A percentile compares a stretch with the other conserved stretches of the same genome.
These are phyloP conservation scores for Komagataella kurtzmanii DNA, from an alignment of 805 yeast genomes.

Conservation along the genomic window DNA sequence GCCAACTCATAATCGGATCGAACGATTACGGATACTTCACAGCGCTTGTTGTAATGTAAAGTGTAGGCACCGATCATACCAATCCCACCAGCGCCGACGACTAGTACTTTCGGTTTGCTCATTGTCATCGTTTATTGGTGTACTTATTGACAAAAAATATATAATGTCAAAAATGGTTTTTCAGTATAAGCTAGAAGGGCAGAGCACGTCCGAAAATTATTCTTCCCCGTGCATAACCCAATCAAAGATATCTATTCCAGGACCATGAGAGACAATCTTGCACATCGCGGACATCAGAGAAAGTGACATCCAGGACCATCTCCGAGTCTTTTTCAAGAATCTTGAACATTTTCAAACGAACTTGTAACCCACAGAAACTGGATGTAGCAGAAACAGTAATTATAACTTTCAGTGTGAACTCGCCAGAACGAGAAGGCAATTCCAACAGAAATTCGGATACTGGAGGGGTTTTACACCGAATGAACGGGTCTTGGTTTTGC, in stretches of 20 bases:
- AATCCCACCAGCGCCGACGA: slow-evolving; percentile 77
- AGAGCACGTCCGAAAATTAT: not conserved
- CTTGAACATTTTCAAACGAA: slow-evolving; percentile 21
- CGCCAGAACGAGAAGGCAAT: slow-evolving; percentile 3
- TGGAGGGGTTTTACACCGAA: slow-evolving; percentile 25
- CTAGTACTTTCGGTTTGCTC: slow-evolving; percentile 26
- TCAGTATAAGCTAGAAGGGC: not conserved
- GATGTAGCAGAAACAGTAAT: slow-evolving; percentile 23
- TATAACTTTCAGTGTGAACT: slow-evolving; percentile 9
- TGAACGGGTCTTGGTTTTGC: slow-evolving; percentile 18
- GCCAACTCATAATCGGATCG: slow-evolving; percentile 51
- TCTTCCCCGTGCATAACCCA: not conserved
- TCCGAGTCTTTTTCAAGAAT: slow-evolving; percentile 3
- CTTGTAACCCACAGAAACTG: slow-evolving; percentile 24
- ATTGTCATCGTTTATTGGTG: slow-evolving; percentile 2
- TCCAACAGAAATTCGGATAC: slow-evolving; percentile 9
- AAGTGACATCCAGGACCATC: slow-evolving; percentile 28
- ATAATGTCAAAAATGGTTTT: not conserved
- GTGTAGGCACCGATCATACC: slow-evolving; percentile 69
- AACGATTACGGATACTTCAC: slow-evolving; percentile 43
- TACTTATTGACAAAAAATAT: not conserved
- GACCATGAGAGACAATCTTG: slow-evolving; percentile 48
- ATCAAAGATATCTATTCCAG: not conserved
- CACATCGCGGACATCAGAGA: slow-evolving; percentile 36
- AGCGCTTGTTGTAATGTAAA: slow-evolving; percentile 27